Percentiles rank a stretch among this genome's conserved stretches.
Conservation (phyloP, 495 filamentous ascomycete species). For the Tuber microsphaerosporum region DNA sequence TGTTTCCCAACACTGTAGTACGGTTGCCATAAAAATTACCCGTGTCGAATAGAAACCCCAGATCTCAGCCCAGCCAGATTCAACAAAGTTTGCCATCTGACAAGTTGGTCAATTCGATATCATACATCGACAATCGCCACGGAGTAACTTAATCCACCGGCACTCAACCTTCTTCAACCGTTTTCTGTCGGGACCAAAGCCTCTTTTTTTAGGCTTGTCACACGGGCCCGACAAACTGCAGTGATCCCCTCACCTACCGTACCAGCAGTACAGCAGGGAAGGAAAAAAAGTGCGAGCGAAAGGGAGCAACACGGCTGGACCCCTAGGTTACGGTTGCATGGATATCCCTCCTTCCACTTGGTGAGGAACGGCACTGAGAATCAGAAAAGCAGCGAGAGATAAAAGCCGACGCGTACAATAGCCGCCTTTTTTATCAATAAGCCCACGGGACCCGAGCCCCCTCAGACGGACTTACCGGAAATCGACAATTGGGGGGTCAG, state of each 20-base stretch:
- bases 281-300: not conserved
- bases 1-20: not conserved
- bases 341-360: not conserved
- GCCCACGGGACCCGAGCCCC: not conserved
- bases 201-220: not conserved
- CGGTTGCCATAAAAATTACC: not conserved
- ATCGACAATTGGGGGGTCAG: not conserved
- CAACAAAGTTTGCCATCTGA: not conserved
- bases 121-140: not conserved
- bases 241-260: not conserved
- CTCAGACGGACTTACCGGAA: not conserved
- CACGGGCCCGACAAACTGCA: not conserved
- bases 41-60: not conserved
- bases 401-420: not conserved
- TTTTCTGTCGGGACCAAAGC: constrained; percentile 2
- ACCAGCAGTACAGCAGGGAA: not conserved
- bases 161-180: not conserved
- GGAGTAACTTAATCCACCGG: not conserved
- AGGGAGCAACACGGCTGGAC: not conserved
- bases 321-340: not conserved
- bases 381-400: not conserved
- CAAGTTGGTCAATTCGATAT: not conserved
- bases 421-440: not conserved
- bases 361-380: not conserved
- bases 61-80: not conserved